Evolutionary conservation across 257 asterid genomes (phyloP), one percentile per base, ranked within the genome.

Genomic region (Solanum corneliomulleri): DNA sequence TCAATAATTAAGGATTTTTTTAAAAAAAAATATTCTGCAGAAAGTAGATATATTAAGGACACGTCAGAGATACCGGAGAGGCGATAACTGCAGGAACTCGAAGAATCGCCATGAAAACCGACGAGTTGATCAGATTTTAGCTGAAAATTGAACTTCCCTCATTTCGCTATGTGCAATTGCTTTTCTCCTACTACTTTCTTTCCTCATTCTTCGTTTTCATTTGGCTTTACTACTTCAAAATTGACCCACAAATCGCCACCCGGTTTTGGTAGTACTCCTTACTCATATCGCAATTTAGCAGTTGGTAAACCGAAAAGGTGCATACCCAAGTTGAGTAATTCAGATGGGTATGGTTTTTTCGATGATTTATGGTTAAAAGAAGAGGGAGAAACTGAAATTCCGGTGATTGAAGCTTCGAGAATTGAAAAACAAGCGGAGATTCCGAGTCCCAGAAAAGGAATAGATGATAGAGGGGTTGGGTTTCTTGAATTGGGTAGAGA

Each of bases 91-190:
- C 23, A 4, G 8, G 11, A 7, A 13, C 21, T 75, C 20, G 21
- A 41, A 23, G 82, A n/a, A 44, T 44, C 7, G 33, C 6, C 14
- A 77, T 77, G 83, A 52, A 16, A 52, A 77, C 39, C 29, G n/a
- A 77, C 5, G 64, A 44, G 84, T 44, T 21, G 62, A 15, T n/a
- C 39, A 44, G 25, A 77, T 77, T 77, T 77, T 44, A 77, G 64
- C 64, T 20, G 37, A 27, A 62, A 77, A 11, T 20, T 75, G 44
- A 9, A 60, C 29, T 44, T 39, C 25, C 39, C 39, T 64, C 14
- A 60, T 87, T 87, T 44, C 75, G 81, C 86, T 70, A 92, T 92
- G 94, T 87, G 56, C 82, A 90, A 88, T 85, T 89, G 89, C 68
- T 62, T 87, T 74, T 77, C 86, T 75, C 80, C 87, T 39, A 56